Evolutionary conservation across 345 rosid species (phyloP), one percentile per base, ranked within the genome.

Genomic region (Murraya paniculata): DNA sequence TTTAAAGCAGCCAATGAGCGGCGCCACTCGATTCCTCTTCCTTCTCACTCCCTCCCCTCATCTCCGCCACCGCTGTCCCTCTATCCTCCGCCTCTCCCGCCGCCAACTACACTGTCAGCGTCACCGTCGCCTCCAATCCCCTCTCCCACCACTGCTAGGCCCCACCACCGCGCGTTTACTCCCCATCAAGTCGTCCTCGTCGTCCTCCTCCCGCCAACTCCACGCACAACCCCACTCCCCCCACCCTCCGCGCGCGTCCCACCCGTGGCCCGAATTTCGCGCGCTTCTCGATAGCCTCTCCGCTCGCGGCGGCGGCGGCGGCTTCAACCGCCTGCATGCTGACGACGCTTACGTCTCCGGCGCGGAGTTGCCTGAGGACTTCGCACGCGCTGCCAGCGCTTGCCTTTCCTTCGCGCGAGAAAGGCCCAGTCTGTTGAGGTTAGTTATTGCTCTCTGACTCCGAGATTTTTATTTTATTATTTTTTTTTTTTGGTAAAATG

Each of bases 371-470:
- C 86, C 90, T 8, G 89, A 91, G 66, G 91, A 86, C 35, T 79
- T 94, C 65, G n/a, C 86, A 57, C 78, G 79, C 28, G 90, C 89
- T 64, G 87, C 87, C 36, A 36, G 64, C 33, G 96, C 92, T 48
- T 93, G 93, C 90, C 80, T 92, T 78, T 84, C 94, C 13, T 80
- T 92, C 64, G 92, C 97, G 21, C 86, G 84, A 30, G 90, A 87
- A 61, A 81, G 89, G 72, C 92, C 93, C n/a, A 80, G 81, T 7
- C 62, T 89, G 33, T 77, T 92, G 38, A 84, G 84, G 97, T 94
- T 30, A 59, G 55, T 76, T 27, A 53, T 45, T 45, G 13, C 50
- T 45, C 18, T 45, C 18, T 45, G 33, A 71, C 67, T 65, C 50
- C 61, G 31, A 27, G 22, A 35, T 38, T 74, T 53, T 4, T 41